Base-by-base conservation (phyloP, 1,284 basidiomycete genomes). In the Fomitopsis pinicola region DNA sequence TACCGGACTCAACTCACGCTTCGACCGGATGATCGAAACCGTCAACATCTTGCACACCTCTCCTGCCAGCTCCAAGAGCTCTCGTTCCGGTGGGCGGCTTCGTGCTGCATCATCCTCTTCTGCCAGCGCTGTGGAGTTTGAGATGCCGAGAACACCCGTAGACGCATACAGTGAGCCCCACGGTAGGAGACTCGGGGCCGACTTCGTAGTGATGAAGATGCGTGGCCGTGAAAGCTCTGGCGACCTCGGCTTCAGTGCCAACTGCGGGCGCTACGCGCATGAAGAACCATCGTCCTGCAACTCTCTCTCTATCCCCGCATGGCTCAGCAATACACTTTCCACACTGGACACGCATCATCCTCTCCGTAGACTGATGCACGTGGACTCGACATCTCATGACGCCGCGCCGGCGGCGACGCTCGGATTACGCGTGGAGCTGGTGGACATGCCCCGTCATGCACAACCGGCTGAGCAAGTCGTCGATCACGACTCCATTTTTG, bases 1-100 rank as follows among this genome's bases (percentile, higher is more conserved):
- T 8, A 33, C 30, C 46, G 80, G 79, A n/a, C 71, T 85, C 55
- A 90, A 90, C 65, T 69, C 78, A 26, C 81, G 81, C 40, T 88
- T 83, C 64, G 87, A 90, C 69, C 77, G 77, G 50, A 89, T 90
- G 88, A 75, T 88, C 26, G 77, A 82, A 56, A 78, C 80, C 4
- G 82, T 88, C 73, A 78, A 81, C 58, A 63, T 76, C 30, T 72
- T 78, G 28, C 73, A 77, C 54, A 68, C 70, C 2, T 68, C 66
- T 17, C 62, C 60, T 33, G 50, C 62, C 46, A 62, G 57, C 35
- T 61, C 58, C 36, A 59, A 68, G 15, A 64, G 73, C 3, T 62
- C 63, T 44, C 68, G 62, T 19, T 59, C 60, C 35, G 67, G 64
- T 17, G 73, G 52, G 36, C 52, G 75, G 42, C 69, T 62, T 12